These are phyloP conservation scores for Xylaria sp. DNA, from an alignment of 2,329 filamentous ascomycete species.

Conservation along the genomic window DNA sequence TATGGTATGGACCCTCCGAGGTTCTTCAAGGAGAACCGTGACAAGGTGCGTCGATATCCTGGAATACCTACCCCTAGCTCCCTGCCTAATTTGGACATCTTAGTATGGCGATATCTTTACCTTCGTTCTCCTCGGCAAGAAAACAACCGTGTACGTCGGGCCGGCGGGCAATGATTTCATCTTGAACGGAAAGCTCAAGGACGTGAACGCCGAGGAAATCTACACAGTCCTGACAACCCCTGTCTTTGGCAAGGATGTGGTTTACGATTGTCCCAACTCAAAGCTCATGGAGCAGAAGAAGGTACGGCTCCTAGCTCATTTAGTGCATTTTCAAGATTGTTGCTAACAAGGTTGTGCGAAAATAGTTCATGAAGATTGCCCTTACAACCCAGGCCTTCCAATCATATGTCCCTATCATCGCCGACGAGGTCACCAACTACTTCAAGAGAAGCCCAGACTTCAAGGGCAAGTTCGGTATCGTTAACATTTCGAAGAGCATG, in stretches of 20 bases:
- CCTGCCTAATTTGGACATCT: conserved; percentile 33
- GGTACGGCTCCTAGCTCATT: conserved; percentile 58
- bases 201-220: conserved; percentile 90
- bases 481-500: conserved; percentile 80
- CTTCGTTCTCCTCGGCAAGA: conserved; percentile 87
- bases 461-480: conserved; percentile 73
- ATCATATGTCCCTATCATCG: conserved; percentile 82
- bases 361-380: conserved; percentile 81
- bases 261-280: conserved; percentile 90
- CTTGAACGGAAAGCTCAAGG: conserved; percentile 88
- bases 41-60: conserved; percentile 69
- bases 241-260: conserved; percentile 84
- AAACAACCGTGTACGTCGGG: conserved; percentile 87
- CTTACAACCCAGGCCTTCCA: conserved; percentile 80
- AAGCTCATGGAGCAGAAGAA: conserved; percentile 98
- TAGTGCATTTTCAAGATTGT: background rate
- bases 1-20: conserved; percentile 95
- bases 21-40: conserved; percentile 82
- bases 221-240: conserved; percentile 80
- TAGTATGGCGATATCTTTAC: conserved; percentile 92
- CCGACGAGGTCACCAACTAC: conserved; percentile 77
- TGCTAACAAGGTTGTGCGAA: conserved; percentile 16
- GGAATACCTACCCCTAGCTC: background rate
- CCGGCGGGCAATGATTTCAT: conserved; percentile 90
- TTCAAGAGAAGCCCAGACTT: conserved; percentile 74